A percentile compares a stretch with the other conserved stretches of the same genome.
phyloP scores from a whole-genome alignment of 2,329 filamentous ascomycete genomes.

The Sphaerostilbella broomeana region DNA sequence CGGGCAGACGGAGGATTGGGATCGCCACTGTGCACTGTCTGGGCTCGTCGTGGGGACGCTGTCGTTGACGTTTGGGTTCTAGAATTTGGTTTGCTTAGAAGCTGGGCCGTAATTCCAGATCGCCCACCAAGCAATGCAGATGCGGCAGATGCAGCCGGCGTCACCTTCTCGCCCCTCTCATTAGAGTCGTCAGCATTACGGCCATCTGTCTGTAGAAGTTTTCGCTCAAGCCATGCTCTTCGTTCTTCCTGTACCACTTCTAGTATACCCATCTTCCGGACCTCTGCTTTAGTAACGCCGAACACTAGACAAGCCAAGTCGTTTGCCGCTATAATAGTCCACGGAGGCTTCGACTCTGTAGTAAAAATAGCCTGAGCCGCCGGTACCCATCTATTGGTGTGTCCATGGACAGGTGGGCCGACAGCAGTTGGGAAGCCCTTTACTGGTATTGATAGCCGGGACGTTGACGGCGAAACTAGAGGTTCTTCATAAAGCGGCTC shows the following conservation, averaged over 20 bases:
- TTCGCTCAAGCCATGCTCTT: constrained; percentile 81
- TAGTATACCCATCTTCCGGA: constrained; percentile 88
- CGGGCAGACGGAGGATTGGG: constrained; percentile 49
- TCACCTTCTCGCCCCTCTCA: constrained; percentile 29
- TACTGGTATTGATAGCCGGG: constrained; percentile 34
- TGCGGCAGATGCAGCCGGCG: constrained; percentile 36
- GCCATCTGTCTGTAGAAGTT: constrained; percentile 53
- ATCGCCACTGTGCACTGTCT: constrained; percentile 55
- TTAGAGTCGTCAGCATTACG: constrained; percentile 25
- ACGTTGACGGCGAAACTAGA: constrained; percentile 36
- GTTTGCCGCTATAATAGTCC: constrained; percentile 94
- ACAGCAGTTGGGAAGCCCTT: constrained; percentile 41
- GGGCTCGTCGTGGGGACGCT: constrained; percentile 50
- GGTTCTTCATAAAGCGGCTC: constrained; percentile 31
- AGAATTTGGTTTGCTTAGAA: constrained; percentile 75
- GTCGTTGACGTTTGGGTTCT: constrained; percentile 45
- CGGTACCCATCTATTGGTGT: constrained; percentile 83
- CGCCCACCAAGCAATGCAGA: constrained; percentile 60
- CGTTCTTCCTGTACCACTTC: constrained; percentile 90
- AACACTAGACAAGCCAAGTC: constrained; percentile 96
- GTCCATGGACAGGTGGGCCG: constrained; percentile 66
- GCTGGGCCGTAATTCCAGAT: constrained; percentile 73
- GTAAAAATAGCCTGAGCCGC: constrained; percentile 96
- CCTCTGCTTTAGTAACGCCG: constrained; percentile 94
- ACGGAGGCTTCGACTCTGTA: constrained; percentile 82